A percentile compares a stretch with the other conserved stretches of the same genome.
Conservation (phyloP, 768 basidiomycete species). For the Leccinellum luteum region DNA sequence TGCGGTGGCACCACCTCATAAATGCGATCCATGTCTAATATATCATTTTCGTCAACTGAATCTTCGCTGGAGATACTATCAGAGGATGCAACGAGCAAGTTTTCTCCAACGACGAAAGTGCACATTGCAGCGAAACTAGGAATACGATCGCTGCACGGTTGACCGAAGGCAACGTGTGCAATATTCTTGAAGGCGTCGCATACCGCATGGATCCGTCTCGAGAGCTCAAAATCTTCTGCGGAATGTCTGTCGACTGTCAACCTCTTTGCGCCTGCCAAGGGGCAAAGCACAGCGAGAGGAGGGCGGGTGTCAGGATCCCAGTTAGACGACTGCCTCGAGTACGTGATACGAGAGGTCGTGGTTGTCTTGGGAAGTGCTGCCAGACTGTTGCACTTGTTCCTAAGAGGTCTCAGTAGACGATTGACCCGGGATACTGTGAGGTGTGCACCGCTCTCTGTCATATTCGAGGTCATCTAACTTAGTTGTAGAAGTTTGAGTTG, state of each 20-base stretch:
- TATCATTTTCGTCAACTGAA: conserved; percentile 22
- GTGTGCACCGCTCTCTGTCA: conserved; percentile 23
- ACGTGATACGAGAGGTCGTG: conserved; percentile 10
- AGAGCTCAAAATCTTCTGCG: conserved; percentile 40
- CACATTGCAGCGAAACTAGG: conserved; percentile 47
- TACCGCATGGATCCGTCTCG: conserved; percentile 49
- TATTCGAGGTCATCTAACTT: conserved; percentile 9
- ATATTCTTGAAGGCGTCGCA: conserved; percentile 56
- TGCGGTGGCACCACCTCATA: conserved; percentile 54
- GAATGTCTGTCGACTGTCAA: conserved; percentile 34
- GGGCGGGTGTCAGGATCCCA: conserved; percentile 25
- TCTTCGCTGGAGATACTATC: conserved; percentile 25
- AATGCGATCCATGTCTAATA: conserved; percentile 35
- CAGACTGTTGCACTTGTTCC: conserved; percentile 43
- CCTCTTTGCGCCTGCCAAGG: conserved; percentile 35
- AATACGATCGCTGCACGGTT: conserved; percentile 17
- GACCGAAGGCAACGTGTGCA: conserved; percentile 36
- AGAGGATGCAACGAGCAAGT: conserved; percentile 32
- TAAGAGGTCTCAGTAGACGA: conserved; percentile 47
- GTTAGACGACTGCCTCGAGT: conserved; percentile 15
- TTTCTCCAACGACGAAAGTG: conserved; percentile 44
- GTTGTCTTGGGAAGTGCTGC: conserved; percentile 25
- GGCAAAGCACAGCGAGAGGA: conserved; percentile 38
- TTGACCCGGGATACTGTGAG: conserved; percentile 42
- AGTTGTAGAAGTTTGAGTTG: background rate